Base-by-base conservation (phyloP, 352 stramenopile species). In the Globisporangium mamillatum region DNA sequence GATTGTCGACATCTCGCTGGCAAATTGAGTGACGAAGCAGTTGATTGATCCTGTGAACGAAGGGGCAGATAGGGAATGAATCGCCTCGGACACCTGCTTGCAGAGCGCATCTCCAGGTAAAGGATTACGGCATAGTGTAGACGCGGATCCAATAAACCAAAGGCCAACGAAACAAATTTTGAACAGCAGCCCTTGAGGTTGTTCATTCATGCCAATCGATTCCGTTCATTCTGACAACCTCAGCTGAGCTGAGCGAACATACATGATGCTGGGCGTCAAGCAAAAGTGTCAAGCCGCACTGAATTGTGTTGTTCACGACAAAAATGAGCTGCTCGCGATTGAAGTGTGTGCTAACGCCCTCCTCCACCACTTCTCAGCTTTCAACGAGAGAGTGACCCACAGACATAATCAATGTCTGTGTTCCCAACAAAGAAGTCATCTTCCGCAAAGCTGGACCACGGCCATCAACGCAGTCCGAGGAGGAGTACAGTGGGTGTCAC, bases 1-100 rank as follows among this genome's bases (percentile, higher is more conserved):
- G 29, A 72, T 93, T 29, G 83, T 88, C 60, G 67, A 78, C 34
- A 68, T 93, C 63, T 86, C 83, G 18, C 73, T 89, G 18, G 69
- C 76, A 2, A 69, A 75, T 20, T 84, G 18, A 60, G 14, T 38
- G 53, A 14, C 53, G 53, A 69, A 36, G 32, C 32, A 36, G 38
- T 22, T 29, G 16, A 27, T 60, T 32, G 8, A 36, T 41, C 7
- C 7, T 54, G 59, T 64, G 38, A 20, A 56, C 44, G 58, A 64
- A 24, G 29, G 24, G 18, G 27, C 6, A 50, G 41, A 50, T 50
- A 27, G 10, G 3, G 55, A 25, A 18, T 60, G 54, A 25, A 25
- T 50, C 41, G 41, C 41, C 16, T 50, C 32, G 41, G 41, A 50
- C 41, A 50, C 16, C 16, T 16, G 8, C 41, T 20, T 50, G 41